Evolutionary conservation across 2,329 filamentous ascomycete genomes (phyloP), one percentile per base, ranked within the genome.

Genomic region (Fusarium globosum): DNA sequence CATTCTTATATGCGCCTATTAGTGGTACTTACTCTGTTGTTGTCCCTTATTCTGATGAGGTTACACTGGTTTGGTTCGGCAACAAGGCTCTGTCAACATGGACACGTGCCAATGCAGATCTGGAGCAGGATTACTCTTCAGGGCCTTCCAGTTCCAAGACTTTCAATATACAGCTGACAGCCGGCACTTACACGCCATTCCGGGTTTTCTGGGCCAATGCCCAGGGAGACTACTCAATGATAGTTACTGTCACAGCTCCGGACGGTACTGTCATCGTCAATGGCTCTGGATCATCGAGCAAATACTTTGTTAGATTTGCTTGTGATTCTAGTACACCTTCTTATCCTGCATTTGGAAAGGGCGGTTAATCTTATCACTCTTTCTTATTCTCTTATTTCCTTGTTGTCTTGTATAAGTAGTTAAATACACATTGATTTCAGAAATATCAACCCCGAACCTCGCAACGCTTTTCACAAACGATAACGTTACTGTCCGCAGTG

Each of bases 241-340:
- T 55, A 4, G 4, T 61, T 1, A 61, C 58, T 26, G 46, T 61
- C 7, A 61, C 46, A 42, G 58, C 46, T 55, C 58, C 58, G 8
- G 58, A 61, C 18, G 58, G 58, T 18, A 61, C 58, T 33, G 58
- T 61, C 2, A 61, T 61, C 3, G 46, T 61, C 9, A n/a, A 61
- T 35, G 28, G 36, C n/a, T 55, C 58, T 55, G 58, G 58, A 2
- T 61, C 58, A 1, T 55, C 46, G 2, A 61, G 46, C 18, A 26
- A 55, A 41, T 61, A 61, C 58, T 56, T 61, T 42, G 28, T 61
- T 15, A 55, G 58, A n/a, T 61, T 28, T 41, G 58, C 58, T 55
- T 61, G 58, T 11, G 58, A 61, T 8, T 39, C 33, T 23, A 55
- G 14, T 33, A 61, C 58, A 8, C 36, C 58, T 9, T 18, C 21